Evolutionary conservation across 441 rosid genomes (phyloP).

Genomic region (Euphorbia celastroides): DNA sequence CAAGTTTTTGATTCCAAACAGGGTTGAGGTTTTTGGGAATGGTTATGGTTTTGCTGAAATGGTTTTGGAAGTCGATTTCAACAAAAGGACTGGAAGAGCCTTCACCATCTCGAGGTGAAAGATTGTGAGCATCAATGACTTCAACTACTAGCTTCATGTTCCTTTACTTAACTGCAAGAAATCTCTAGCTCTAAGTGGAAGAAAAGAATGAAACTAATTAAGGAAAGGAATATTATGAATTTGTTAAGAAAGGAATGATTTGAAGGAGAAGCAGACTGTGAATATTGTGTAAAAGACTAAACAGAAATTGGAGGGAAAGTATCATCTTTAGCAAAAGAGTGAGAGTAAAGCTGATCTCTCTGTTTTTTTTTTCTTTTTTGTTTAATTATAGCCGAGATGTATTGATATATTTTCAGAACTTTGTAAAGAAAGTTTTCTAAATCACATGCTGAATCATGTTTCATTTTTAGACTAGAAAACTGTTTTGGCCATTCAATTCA

Average conservation of each 20-base stretch:
- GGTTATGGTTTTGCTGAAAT: slow-evolving; percentile 43
- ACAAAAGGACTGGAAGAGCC: slow-evolving; percentile 44
- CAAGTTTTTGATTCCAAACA: slow-evolving; percentile 47
- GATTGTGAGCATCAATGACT: slow-evolving; percentile 52
- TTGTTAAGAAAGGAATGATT: slow-evolving; percentile 55
- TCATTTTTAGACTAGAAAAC: too few relatives aligned
- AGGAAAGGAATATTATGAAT: neutral
- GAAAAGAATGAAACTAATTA: slow-evolving; percentile 66
- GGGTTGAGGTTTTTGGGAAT: slow-evolving; percentile 44
- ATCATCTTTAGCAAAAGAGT: slow-evolving; percentile 24
- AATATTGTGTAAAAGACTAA: slow-evolving; percentile 16
- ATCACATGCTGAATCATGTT: too few relatives aligned
- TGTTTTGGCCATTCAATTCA: too few relatives aligned
- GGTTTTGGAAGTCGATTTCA: slow-evolving; percentile 47
- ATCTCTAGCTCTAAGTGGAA: slow-evolving; percentile 39
- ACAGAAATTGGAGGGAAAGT: slow-evolving; percentile 39
- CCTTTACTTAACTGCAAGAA: slow-evolving; percentile 38
- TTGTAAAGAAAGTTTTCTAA: too few relatives aligned
- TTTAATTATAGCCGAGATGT: too few relatives aligned
- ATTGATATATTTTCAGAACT: too few relatives aligned
- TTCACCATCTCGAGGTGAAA: slow-evolving; percentile 47
- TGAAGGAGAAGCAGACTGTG: slow-evolving; percentile 34
- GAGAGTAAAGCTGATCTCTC: neutral
- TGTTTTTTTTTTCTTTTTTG: neutral
- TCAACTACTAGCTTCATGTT: slow-evolving; percentile 44